A percentile compares a stretch with the other conserved stretches of the same genome.
Conservation (phyloP, 306 rosid species). For the Cucumis hystrix region DNA sequence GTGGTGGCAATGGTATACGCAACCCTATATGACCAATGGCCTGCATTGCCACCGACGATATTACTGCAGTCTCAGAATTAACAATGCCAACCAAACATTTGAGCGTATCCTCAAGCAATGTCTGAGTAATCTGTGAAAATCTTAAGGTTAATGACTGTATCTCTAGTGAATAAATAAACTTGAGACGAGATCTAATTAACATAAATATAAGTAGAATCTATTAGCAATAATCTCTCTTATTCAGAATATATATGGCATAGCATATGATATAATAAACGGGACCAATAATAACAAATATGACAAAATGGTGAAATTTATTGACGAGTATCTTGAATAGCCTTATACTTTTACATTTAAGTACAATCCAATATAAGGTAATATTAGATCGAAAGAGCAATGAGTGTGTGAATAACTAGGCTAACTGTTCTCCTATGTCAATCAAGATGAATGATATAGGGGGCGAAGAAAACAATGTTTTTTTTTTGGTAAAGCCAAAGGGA, state of each 20-base stretch:
- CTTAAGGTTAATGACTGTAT: slow-evolving; percentile 1
- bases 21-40: slow-evolving; percentile 91
- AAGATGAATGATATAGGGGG: background rate
- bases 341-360: background rate
- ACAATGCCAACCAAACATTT: slow-evolving; percentile 71
- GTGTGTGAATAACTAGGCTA: background rate
- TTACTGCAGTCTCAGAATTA: slow-evolving; percentile 55
- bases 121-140: slow-evolving; percentile 45
- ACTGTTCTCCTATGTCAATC: background rate
- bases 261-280: too few species aligned
- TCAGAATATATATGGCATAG: background rate
- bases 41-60: slow-evolving; percentile 85
- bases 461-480: too few species aligned
- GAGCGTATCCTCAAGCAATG: slow-evolving; percentile 39
- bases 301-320: background rate
- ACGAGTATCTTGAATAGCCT: background rate
- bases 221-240: background rate
- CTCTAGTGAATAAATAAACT: background rate
- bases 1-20: slow-evolving; percentile 54
- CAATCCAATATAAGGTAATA: background rate
- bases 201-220: background rate
- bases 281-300: background rate
- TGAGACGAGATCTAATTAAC: background rate
- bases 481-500: background rate
- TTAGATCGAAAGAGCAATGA: background rate